Conservation (phyloP, 257 asterid species). For the Verbascum thapsus region DNA sequence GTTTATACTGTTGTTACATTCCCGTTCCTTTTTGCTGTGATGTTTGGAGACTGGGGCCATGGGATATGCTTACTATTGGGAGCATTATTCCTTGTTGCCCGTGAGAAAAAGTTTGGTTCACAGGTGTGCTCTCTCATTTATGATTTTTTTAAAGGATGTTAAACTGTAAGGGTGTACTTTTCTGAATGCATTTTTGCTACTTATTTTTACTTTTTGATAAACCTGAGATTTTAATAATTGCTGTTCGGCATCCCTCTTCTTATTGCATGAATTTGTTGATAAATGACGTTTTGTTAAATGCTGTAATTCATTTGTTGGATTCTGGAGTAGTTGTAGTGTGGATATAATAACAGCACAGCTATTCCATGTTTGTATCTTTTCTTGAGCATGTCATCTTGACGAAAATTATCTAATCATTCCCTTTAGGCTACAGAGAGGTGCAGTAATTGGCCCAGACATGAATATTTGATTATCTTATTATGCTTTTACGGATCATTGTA, state of each 20-base stretch:
- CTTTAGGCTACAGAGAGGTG: no score
- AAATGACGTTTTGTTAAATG: neutral
- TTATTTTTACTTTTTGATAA: conserved; percentile 8
- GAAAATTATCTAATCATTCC: neutral
- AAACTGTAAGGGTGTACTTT: conserved; percentile 13
- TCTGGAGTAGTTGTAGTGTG: conserved; percentile 27
- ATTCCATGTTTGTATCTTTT: no score
- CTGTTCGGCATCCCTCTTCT: conserved; percentile 4
- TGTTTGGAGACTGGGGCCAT: conserved; percentile 99
- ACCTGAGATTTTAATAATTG: neutral
- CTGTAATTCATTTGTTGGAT: conserved; percentile 18
- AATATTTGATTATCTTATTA: no score
- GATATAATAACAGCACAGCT: no score
- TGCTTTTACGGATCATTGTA: conserved; percentile 4
- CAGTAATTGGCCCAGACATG: no score
- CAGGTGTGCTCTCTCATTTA: conserved; percentile 61
- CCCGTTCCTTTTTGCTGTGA: conserved; percentile 98
- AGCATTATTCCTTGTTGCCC: conserved; percentile 74
- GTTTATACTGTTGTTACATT: conserved; percentile 86
- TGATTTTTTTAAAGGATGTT: neutral
- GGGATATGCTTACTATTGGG: conserved; percentile 91
- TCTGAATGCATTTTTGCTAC: neutral
- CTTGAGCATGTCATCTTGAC: neutral
- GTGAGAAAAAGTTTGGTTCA: conserved; percentile 73
- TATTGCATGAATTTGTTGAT: conserved; percentile 4